Evolutionary conservation across 805 yeast species (phyloP).

Genomic region (Teunomyces atbi): DNA sequence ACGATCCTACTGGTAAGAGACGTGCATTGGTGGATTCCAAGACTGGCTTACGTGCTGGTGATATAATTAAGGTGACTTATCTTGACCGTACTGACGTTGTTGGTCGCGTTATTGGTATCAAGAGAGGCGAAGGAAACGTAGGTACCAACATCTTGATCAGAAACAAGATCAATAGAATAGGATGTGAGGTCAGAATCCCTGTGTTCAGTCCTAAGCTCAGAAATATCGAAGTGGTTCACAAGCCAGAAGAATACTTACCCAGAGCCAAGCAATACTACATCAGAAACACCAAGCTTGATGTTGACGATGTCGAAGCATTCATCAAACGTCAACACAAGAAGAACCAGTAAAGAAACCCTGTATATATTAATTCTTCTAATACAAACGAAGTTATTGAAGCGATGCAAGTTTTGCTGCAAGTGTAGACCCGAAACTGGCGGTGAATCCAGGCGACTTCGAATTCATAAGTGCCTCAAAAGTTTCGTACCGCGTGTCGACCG

Average conservation of each 20-base stretch:
- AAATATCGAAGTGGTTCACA: constrained; percentile 73
- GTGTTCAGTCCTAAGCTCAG: constrained; percentile 76
- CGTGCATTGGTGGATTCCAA: constrained; percentile 49
- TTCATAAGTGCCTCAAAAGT: constrained; percentile 32
- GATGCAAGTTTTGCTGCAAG: neutral
- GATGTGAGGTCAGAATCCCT: constrained; percentile 81
- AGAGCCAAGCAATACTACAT: constrained; percentile 90
- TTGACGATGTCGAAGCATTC: constrained; percentile 58
- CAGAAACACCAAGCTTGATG: constrained; percentile 75
- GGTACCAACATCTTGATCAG: constrained; percentile 79
- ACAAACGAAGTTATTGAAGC: neutral
- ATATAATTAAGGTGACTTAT: constrained; percentile 73
- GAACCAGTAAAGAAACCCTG: constrained; percentile 3
- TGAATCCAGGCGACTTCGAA: constrained; percentile 17
- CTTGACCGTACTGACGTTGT: constrained; percentile 63
- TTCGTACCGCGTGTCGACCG: constrained; percentile 11
- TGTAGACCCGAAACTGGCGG: neutral
- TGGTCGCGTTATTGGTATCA: constrained; percentile 78
- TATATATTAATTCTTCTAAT: constrained; percentile 2
- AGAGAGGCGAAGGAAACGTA: constrained; percentile 56
- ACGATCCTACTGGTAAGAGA: constrained; percentile 75
- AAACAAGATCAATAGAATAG: constrained; percentile 77
- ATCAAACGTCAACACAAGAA: constrained; percentile 23
- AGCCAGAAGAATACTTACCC: constrained; percentile 65
- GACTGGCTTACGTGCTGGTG: constrained; percentile 71